Conservation (phyloP, 2,329 filamentous ascomycete genomes). For the Colletotrichum chrysophilum region DNA sequence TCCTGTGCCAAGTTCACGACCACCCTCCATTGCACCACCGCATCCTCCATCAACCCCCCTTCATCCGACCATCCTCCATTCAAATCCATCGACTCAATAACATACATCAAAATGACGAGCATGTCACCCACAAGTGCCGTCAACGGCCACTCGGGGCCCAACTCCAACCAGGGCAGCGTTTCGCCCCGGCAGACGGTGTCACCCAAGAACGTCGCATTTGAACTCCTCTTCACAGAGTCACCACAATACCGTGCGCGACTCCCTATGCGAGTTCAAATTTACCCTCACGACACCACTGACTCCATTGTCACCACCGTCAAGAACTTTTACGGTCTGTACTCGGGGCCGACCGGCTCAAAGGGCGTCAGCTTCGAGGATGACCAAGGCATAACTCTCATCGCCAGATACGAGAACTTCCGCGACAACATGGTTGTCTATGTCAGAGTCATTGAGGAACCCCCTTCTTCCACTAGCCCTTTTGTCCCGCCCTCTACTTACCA, state of each 20-base stretch:
- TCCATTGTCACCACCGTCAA: conserved; percentile 98
- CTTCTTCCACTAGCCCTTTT: conserved; percentile 48
- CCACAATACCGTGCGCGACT: conserved; percentile 75
- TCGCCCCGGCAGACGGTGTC: conserved; percentile 53
- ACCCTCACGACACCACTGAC: conserved; percentile 93
- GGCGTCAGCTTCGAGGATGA: conserved; percentile 96
- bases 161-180: conserved; percentile 47
- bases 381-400: conserved; percentile 88
- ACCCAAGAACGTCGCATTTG: conserved; percentile 81
- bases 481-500: conserved; percentile 60
- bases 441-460: conserved; percentile 73
- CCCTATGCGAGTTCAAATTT: conserved; percentile 90
- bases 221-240: conserved; percentile 72
- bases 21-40: conserved; percentile 19
- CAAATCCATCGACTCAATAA: conserved; percentile 28
- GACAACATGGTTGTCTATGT: conserved; percentile 95
- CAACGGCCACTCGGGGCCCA: conserved; percentile 35
- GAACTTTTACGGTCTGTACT: conserved; percentile 98
- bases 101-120: conserved; percentile 46
- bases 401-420: conserved; percentile 92
- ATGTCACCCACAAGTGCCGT: conserved; percentile 47
- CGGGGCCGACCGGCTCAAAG: conserved; percentile 69
- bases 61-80: conserved; percentile 29
- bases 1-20: conserved; percentile 2
- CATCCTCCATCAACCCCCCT: conserved; percentile 18